Conservation (phyloP, 768 basidiomycete species). For the Mycena maculata region DNA sequence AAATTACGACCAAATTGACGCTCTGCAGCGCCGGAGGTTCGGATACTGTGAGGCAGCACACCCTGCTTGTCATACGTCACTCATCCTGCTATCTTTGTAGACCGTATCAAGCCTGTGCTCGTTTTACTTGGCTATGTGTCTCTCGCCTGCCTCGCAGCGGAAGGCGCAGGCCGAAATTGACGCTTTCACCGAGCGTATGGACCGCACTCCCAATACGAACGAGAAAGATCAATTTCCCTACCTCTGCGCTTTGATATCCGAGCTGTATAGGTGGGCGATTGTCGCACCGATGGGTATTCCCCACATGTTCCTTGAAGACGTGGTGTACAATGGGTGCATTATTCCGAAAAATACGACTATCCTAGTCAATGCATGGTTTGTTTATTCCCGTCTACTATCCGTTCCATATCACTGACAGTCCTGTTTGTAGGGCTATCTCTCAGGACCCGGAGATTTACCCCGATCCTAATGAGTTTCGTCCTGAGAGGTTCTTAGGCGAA, state of each 20-base stretch:
- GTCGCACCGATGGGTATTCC: slow-evolving; percentile 8
- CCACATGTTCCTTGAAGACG: slow-evolving; percentile 1
- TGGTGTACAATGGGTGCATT: neutral
- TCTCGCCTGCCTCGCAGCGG: neutral
- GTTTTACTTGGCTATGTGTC: slow-evolving; percentile 13
- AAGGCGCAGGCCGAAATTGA: slow-evolving; percentile 9
- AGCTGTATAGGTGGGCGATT: slow-evolving; percentile 2
- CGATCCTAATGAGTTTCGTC: neutral
- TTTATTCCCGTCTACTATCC: neutral
- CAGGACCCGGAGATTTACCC: slow-evolving; percentile 8
- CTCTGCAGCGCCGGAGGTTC: slow-evolving; percentile 9
- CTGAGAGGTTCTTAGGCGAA: slow-evolving; percentile 2
- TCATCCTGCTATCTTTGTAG: neutral
- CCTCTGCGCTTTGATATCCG: slow-evolving; percentile 6
- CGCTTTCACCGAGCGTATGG: slow-evolving; percentile 9
- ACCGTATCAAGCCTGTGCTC: slow-evolving; percentile 9
- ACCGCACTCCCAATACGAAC: neutral
- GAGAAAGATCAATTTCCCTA: slow-evolving; percentile 11
- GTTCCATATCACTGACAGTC: neutral
- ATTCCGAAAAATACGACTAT: slow-evolving; percentile 10
- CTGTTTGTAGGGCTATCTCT: neutral
- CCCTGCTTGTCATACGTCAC: neutral
- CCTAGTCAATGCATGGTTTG: slow-evolving; percentile 3
- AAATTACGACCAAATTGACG: neutral
- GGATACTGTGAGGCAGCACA: neutral